Base-by-base conservation (phyloP, 495 filamentous ascomycete genomes). In the Recurvomyces mirabilis region DNA sequence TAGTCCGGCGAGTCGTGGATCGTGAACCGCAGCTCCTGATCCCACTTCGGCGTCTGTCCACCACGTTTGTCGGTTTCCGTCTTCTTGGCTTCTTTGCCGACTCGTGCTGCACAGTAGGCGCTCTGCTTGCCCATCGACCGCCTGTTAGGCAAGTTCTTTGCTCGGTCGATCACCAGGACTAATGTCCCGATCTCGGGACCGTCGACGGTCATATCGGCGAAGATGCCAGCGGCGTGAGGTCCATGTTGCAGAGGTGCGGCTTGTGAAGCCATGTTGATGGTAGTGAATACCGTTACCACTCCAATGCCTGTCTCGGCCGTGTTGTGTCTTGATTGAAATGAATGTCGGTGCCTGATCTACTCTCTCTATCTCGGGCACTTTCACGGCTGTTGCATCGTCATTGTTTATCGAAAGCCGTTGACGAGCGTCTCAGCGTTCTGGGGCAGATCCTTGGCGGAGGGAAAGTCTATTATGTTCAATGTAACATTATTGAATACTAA, bases 61-160 rank as follows among this genome's bases (percentile, higher is more conserved):
- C 91, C 91, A 57, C 91, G 71, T 48, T 87, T 77, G 65, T 99
- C 93, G 5, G 88, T 94, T 21, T 83, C 83, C 1, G 91, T 99
- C 66, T 94, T 94, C 72, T 93, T 94, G 14, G 89, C 93, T 64
- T 96, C 89, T 62, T 99, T 99, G 9, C 89, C 91, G 23, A 99
- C 64, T 33, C 91, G 73, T 26, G 84, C 87, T 35, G 93, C 89
- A 64, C 87, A 94, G 60, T 95, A 99, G 5, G 93, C 88, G 60
- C 95, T 87, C 66, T 99, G 91, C 67, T 99, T 99, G 42, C 93
- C 89, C 71, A 96, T 93, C 2, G 86, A 86, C 68, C 89, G 89
- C 48, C 86, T 68, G 62, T 96, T 99, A 30, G 93, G 91, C 42
- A 99, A 68, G 60, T 99, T 99, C 73, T 93, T 96, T 6, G 56